Base-by-base conservation (phyloP, 106 monocot species). In the Allium sativum region DNA sequence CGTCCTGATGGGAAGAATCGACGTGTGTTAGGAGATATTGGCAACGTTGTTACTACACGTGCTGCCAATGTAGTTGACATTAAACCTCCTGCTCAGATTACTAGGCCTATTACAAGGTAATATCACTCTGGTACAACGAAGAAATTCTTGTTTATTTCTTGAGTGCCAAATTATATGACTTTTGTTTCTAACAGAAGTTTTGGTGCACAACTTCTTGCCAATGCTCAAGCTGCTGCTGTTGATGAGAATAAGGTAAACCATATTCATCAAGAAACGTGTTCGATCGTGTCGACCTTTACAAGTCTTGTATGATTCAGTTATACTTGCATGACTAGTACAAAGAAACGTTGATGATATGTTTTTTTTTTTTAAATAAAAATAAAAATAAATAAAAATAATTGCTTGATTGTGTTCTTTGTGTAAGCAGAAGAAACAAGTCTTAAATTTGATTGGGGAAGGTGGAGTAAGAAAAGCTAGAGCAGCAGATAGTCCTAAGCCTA, bases 181-280 rank as follows among this genome's bases (percentile, higher is more conserved):
- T 12, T 40, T 31, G 31, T 40, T 56, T 17, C 7, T 7, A 54
- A 11, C 52, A 78, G 78, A 70, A 74, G 77, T 46, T 87, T 74
- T 62, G 76, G 65, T 18, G 82, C 82, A 11, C 79, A 74, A 66
- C 65, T 87, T 9, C 67, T 79, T 47, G 76, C 68, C 19, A 74
- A 82, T 42, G 77, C 74, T 48, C 86, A 79, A 64, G 59, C 64
- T 13, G 60, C 45, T 0, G 76, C 70, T 0, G 64, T 40, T 10
- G 64, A 47, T 18, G 64, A 62, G 18, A 62, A 62, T 20, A 62
- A 62, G 62, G 62, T 62, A 19, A 8, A 7, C 31, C 31, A 31
- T 31, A 31, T 3, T 31, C 31, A 31, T 31, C 31, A 31, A 31
- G 1, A 31, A 31, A 31, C 0, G 31, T 31, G 31, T 31, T 31